Percentiles rank a stretch among this genome's conserved stretches.
Evolutionary conservation across 192 early-diverging fungal species (phyloP).

Genomic region (Funneliformis mosseae): DNA sequence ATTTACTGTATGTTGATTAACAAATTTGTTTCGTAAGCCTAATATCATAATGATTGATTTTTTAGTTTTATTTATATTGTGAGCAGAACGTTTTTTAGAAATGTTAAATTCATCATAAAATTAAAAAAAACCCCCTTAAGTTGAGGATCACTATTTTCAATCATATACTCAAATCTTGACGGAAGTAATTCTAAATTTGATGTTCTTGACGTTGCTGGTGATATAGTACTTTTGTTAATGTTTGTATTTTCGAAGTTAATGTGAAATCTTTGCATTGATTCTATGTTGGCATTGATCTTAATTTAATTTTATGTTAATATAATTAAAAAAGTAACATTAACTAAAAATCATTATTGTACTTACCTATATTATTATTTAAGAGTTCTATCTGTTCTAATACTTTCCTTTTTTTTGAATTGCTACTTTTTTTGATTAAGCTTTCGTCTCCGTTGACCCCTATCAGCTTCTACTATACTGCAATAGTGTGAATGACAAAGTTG

Average conservation of each 20-base stretch:
- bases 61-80: not conserved
- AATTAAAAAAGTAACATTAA: not conserved
- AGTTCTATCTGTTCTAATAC: conserved; percentile 5
- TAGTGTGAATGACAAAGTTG: conserved; percentile 1
- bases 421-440: not conserved
- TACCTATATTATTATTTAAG: not conserved
- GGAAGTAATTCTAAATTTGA: not conserved
- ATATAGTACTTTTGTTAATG: not conserved
- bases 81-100: not conserved
- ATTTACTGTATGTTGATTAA: not conserved
- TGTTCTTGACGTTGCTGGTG: not conserved
- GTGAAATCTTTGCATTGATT: not conserved
- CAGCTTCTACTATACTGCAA: not conserved
- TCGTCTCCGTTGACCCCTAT: not conserved
- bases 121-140: not conserved
- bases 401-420: not conserved
- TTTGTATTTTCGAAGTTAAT: not conserved
- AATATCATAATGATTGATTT: not conserved
- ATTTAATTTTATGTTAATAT: not conserved
- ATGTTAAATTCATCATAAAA: not conserved
- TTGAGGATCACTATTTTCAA: not conserved
- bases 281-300: too few species aligned
- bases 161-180: not conserved
- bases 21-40: not conserved
- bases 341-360: not conserved